phyloP scores from a whole-genome alignment of 768 basidiomycete species.

The Pleurotus tuber-regium region DNA sequence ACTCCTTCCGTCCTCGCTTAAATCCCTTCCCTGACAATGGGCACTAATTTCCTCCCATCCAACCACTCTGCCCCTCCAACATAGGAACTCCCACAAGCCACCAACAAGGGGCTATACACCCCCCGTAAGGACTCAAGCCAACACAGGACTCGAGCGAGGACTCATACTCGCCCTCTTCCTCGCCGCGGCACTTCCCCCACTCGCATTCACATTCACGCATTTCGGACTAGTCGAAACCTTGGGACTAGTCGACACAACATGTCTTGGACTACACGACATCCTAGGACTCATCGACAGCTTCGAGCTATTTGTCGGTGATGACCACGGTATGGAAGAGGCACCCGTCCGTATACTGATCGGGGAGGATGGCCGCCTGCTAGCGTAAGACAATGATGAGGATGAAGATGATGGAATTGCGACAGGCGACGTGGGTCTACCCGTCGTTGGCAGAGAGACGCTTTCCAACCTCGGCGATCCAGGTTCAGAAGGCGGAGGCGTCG shows the following conservation, averaged over 20 bases:
- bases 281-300: constrained; percentile 4
- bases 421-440: neutral
- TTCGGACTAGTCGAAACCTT: constrained; percentile 5
- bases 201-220: too few species aligned
- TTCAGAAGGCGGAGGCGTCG: constrained; percentile 7
- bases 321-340: neutral
- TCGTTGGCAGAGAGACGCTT: neutral
- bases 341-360: neutral
- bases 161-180: constrained; percentile 9
- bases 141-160: constrained; percentile 9
- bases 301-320: too few species aligned
- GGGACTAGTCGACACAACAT: neutral
- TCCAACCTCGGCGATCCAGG: constrained; percentile 1
- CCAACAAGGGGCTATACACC: too few species aligned
- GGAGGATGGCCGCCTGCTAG: neutral
- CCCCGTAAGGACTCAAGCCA: neutral
- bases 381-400: neutral
- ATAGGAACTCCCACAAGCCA: neutral
- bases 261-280: neutral
- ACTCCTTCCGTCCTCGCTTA: constrained; percentile 2
- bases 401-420: neutral
- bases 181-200: neutral
- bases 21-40: constrained; percentile 2
- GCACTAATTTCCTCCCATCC: neutral
- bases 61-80: neutral